These are phyloP conservation scores for Eucalyptus erythrocorys DNA, from an alignment of 345 rosid species.

Conservation along the genomic window DNA sequence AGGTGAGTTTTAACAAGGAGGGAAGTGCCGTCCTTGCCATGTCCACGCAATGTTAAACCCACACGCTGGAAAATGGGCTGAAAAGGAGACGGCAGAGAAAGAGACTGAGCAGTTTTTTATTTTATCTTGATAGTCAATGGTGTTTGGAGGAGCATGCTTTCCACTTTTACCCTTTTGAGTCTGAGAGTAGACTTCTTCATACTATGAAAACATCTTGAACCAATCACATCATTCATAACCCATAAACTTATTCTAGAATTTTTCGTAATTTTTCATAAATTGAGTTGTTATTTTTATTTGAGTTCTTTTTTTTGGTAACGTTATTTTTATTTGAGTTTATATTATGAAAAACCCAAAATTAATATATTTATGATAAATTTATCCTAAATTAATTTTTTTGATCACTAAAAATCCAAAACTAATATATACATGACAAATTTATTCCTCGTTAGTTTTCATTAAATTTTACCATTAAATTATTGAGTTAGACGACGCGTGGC, in stretches of 20 bases:
- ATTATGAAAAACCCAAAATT: too few species aligned
- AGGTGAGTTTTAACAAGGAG: neutral
- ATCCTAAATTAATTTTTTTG: too few species aligned
- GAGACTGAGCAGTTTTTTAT: neutral
- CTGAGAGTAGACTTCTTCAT: neutral
- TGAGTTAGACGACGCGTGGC: accelerated
- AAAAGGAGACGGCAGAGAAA: neutral
- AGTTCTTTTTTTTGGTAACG: too few species aligned
- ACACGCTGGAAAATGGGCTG: neutral
- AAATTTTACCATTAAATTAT: too few species aligned
- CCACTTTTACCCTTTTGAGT: neutral
- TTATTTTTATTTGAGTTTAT: neutral
- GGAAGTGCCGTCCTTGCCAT: neutral
- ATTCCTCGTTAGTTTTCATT: accelerated
- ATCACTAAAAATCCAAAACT: accelerated
- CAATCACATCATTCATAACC: neutral
- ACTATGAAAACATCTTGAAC: neutral
- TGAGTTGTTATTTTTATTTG: neutral
- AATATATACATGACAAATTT: accelerated
- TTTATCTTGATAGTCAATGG: neutral
- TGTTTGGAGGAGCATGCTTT: neutral
- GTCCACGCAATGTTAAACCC: neutral
- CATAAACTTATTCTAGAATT: neutral
- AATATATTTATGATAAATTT: accelerated
- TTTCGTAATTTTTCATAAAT: neutral